These are phyloP conservation scores for Rhizopogon hawkerae DNA, from an alignment of 1,284 basidiomycete species.

Conservation along the genomic window DNA sequence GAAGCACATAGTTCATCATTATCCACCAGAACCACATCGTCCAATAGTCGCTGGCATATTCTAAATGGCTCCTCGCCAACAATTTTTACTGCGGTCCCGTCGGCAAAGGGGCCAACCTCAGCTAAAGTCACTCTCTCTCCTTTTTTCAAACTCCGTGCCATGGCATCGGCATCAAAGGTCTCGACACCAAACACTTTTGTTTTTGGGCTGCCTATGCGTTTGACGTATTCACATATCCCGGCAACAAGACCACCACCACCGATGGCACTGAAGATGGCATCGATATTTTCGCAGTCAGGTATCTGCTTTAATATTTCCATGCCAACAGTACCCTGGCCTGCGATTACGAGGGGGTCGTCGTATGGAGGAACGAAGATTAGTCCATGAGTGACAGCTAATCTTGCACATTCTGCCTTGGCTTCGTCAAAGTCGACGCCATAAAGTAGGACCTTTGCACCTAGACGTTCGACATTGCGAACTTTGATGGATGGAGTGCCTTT, in stretches of 20 bases:
- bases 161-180: slow-evolving; percentile 92
- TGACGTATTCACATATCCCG: slow-evolving; percentile 89
- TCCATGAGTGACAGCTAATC: slow-evolving; percentile 70
- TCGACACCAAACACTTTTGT: slow-evolving; percentile 90
- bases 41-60: slow-evolving; percentile 80
- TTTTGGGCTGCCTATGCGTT: slow-evolving; percentile 82
- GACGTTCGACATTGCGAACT: slow-evolving; percentile 84
- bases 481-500: slow-evolving; percentile 94
- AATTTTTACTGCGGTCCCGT: slow-evolving; percentile 98
- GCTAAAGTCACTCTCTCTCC: slow-evolving; percentile 76
- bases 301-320: slow-evolving; percentile 91
- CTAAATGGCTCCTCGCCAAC: slow-evolving; percentile 95
- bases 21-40: slow-evolving; percentile 78
- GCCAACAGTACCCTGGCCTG: slow-evolving; percentile 93
- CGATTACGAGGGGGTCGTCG: slow-evolving; percentile 95
- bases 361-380: slow-evolving; percentile 95
- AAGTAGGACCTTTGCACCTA: slow-evolving; percentile 92
- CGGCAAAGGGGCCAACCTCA: slow-evolving; percentile 95
- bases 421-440: slow-evolving; percentile 94
- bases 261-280: slow-evolving; percentile 84
- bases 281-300: slow-evolving; percentile 65
- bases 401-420: slow-evolving; percentile 90
- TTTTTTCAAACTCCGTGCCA: slow-evolving; percentile 70
- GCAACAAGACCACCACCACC: slow-evolving; percentile 91
- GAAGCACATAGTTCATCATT: slow-evolving; percentile 99